phyloP scores from a whole-genome alignment of 2,329 filamentous ascomycete species.

The Sarocladium strictum region DNA sequence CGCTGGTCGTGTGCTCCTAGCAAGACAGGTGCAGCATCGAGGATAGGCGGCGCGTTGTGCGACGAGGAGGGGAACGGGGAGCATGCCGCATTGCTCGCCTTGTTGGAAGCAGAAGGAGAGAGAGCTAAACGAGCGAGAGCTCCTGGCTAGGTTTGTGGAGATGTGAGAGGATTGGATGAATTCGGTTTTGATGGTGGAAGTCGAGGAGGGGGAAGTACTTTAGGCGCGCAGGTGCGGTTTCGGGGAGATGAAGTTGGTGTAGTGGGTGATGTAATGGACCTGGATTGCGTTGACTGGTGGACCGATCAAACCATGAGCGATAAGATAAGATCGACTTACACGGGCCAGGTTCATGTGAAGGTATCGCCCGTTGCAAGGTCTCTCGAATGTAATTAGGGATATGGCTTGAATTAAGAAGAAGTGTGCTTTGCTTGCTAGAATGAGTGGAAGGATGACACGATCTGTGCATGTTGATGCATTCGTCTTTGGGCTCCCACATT shows the following conservation, averaged over 20 bases:
- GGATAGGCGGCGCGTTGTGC: slow-evolving; percentile 9
- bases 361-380: too few relatives aligned
- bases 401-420: too few relatives aligned
- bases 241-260: slow-evolving; percentile 11
- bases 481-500: too few relatives aligned
- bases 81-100: slow-evolving; percentile 57
- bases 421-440: too few relatives aligned
- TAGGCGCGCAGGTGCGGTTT: background rate
- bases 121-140: background rate
- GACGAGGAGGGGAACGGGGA: slow-evolving; percentile 22
- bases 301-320: background rate
- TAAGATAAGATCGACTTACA: background rate
- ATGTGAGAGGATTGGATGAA: slow-evolving; percentile 6
- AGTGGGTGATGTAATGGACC: slow-evolving; percentile 22
- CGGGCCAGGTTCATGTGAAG: too few relatives aligned
- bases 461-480: too few relatives aligned
- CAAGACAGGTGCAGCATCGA: slow-evolving; percentile 12
- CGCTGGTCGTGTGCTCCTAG: slow-evolving; percentile 18
- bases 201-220: background rate
- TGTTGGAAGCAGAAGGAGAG: slow-evolving; percentile 16
- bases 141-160: slow-evolving; percentile 2
- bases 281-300: background rate
- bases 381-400: too few relatives aligned
- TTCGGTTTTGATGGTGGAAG: slow-evolving; percentile 10
- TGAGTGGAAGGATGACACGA: too few relatives aligned